Evolutionary conservation across 1,284 basidiomycete species (phyloP).

Genomic region (Malassezia psittaci): DNA sequence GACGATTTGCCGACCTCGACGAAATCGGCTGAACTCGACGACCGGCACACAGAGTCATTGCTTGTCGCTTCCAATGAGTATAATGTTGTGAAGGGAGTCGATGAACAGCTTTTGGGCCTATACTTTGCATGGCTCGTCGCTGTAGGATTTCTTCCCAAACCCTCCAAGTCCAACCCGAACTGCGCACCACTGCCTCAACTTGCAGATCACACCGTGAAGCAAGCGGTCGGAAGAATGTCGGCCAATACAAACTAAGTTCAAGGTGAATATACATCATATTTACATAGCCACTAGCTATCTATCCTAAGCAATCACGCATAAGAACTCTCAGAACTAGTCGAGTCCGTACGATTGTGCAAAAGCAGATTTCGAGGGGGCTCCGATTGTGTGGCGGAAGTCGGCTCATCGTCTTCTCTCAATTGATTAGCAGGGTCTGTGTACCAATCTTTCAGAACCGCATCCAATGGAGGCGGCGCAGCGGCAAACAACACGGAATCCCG

Average conservation of each 20-base stretch:
- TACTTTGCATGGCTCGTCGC: conserved; percentile 91
- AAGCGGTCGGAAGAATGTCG: conserved; percentile 44
- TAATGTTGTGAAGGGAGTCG: conserved; percentile 59
- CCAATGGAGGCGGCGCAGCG: not conserved
- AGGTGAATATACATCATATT: not conserved
- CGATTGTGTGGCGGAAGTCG: too few species aligned
- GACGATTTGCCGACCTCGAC: conserved; percentile 95
- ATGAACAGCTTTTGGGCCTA: conserved; percentile 65
- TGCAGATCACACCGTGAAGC: conserved; percentile 20
- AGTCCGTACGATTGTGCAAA: too few species aligned
- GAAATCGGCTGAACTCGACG: conserved; percentile 83
- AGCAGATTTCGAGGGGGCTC: too few species aligned
- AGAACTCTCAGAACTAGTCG: too few species aligned
- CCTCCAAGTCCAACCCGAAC: conserved; percentile 1
- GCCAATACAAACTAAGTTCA: conserved; percentile 18
- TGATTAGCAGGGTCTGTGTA: not conserved
- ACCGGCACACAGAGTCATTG: conserved; percentile 66
- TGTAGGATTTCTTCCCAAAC: conserved; percentile 62
- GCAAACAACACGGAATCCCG: conserved; percentile 13
- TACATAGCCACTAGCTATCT: conserved; percentile 5
- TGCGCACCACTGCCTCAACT: conserved; percentile 28
- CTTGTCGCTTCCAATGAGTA: conserved; percentile 53
- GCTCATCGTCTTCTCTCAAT: too few species aligned
- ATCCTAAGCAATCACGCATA: too few species aligned
- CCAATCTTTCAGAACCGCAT: not conserved